Percentiles rank a stretch among this genome's conserved stretches.
phyloP scores from a whole-genome alignment of 129 eudicot genomes.

The Solidago caesia region DNA sequence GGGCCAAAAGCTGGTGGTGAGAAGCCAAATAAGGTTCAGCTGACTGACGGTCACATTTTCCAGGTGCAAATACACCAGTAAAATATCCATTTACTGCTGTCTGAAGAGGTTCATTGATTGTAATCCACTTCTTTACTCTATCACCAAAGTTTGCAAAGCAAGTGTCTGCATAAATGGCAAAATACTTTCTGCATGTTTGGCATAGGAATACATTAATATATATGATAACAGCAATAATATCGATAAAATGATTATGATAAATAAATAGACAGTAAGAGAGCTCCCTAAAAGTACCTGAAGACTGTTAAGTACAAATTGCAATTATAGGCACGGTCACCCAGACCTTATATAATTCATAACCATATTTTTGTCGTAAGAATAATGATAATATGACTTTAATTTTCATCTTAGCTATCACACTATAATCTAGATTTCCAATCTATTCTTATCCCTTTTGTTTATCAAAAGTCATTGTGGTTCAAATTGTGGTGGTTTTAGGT shows the following conservation, averaged over 20 bases:
- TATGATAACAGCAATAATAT: neutral
- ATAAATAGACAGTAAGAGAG: too few relatives aligned
- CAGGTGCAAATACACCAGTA: slow-evolving; percentile 72
- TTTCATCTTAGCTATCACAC: slow-evolving; percentile 4
- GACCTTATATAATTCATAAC: too few relatives aligned
- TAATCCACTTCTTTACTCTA: slow-evolving; percentile 81
- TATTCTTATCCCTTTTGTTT: neutral
- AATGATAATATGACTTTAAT: neutral
- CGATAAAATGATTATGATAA: neutral
- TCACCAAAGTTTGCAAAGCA: slow-evolving; percentile 73
- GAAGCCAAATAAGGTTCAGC: slow-evolving; percentile 72
- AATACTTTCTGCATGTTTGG: slow-evolving; percentile 58
- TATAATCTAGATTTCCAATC: neutral
- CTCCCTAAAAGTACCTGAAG: neutral
- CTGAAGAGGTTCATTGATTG: slow-evolving; percentile 82
- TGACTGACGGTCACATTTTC: slow-evolving; percentile 49
- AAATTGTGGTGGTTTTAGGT: neutral
- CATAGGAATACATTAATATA: slow-evolving; percentile 15
- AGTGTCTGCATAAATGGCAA: slow-evolving; percentile 76
- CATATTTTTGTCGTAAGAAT: neutral
- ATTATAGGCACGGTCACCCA: neutral
- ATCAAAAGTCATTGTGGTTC: neutral
- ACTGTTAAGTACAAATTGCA: neutral
- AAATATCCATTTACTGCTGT: slow-evolving; percentile 70
- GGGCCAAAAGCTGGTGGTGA: slow-evolving; percentile 82